phyloP scores from a whole-genome alignment of 768 basidiomycete species.

The Mycena leptocephala region DNA sequence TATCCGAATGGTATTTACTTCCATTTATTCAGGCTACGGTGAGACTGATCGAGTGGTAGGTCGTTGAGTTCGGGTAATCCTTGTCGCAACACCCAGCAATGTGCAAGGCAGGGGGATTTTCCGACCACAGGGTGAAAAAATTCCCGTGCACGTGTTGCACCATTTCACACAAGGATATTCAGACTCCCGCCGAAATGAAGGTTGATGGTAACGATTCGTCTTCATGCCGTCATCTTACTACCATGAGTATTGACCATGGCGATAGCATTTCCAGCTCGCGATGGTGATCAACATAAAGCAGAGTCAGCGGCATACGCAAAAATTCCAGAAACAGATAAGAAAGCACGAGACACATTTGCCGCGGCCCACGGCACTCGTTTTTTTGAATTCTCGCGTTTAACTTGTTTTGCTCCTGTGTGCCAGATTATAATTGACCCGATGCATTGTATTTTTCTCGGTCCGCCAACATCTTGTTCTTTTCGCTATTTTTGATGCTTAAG shows the following conservation, averaged over 20 bases:
- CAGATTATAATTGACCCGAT: constrained; percentile 47
- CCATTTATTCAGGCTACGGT: no score
- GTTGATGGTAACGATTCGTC: constrained; percentile 4
- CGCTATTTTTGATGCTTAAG: no score
- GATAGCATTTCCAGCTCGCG: constrained; percentile 4
- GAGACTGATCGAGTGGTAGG: no score
- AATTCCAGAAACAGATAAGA: not conserved
- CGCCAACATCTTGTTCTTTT: no score
- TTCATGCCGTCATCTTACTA: not conserved
- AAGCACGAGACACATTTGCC: constrained; percentile 28
- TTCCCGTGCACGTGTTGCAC: not conserved
- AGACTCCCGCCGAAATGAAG: not conserved
- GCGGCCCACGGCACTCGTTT: constrained; percentile 35
- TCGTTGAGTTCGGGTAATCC: no score
- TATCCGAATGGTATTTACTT: no score
- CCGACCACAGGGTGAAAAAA: not conserved
- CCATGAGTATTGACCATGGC: not conserved
- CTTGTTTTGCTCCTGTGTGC: constrained; percentile 42
- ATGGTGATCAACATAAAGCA: not conserved
- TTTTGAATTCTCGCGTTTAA: constrained; percentile 38
- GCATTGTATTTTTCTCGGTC: constrained; percentile 29
- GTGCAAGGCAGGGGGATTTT: no score
- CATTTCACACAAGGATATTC: not conserved
- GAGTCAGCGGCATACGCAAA: not conserved
- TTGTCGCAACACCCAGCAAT: no score